phyloP scores from a whole-genome alignment of 495 filamentous ascomycete species.

The Apodospora peruviana region DNA sequence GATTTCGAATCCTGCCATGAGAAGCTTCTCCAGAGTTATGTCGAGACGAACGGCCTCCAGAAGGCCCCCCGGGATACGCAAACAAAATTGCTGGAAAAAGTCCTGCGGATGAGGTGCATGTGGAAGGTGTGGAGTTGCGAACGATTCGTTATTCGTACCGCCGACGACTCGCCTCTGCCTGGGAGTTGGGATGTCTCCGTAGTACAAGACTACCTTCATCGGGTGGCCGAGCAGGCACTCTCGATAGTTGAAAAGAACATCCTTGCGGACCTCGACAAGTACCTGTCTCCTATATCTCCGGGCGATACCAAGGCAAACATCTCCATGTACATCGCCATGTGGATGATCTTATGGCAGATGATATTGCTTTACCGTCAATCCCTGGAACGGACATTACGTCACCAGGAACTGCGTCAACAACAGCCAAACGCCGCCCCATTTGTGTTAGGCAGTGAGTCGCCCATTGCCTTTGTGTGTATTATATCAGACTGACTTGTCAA shows the following conservation, averaged over 20 bases:
- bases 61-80: neutral
- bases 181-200: neutral
- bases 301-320: neutral
- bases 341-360: slow-evolving; percentile 23
- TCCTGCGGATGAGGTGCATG: slow-evolving; percentile 21
- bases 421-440: slow-evolving; percentile 10
- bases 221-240: slow-evolving; percentile 12
- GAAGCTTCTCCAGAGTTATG: slow-evolving; percentile 12
- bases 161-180: neutral
- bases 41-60: neutral
- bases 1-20: slow-evolving; percentile 15
- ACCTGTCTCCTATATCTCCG: neutral
- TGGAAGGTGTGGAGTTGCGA: slow-evolving; percentile 20
- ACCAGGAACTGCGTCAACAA: slow-evolving; percentile 6
- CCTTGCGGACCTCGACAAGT: slow-evolving; percentile 10
- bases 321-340: slow-evolving; percentile 8
- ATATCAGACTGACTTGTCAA: slow-evolving; percentile 1
- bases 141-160: slow-evolving; percentile 4
- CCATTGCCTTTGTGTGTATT: neutral
- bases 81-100: slow-evolving; percentile 5
- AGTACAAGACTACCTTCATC: slow-evolving; percentile 14
- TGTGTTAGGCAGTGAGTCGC: slow-evolving; percentile 7
- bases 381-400: slow-evolving; percentile 1
- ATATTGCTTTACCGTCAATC: slow-evolving; percentile 21
- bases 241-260: slow-evolving; percentile 17